Conservation (phyloP, 2,329 filamentous ascomycete species). For the Dothiorella sarmentorum region DNA sequence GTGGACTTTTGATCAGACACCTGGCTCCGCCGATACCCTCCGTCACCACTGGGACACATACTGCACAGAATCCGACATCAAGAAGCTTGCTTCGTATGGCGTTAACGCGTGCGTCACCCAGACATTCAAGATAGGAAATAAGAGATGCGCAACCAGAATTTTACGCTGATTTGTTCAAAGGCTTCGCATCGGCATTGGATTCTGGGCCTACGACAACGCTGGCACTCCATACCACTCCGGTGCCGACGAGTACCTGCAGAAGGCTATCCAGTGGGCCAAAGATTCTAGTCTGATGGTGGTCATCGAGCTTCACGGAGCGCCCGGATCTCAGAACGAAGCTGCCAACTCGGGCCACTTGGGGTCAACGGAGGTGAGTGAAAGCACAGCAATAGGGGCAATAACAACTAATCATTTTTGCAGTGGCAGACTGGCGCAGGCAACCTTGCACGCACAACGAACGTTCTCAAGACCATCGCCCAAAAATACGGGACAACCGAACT, state of each 20-base stretch:
- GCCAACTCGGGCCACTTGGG: conserved; percentile 33
- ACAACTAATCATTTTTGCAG: conserved; percentile 11
- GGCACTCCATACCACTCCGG: conserved; percentile 47
- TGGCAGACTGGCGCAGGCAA: conserved; percentile 39
- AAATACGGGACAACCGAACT: conserved; percentile 40
- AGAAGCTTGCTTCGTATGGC: conserved; percentile 37
- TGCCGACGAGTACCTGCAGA: conserved; percentile 46
- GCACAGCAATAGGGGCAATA: not conserved
- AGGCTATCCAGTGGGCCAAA: conserved; percentile 49
- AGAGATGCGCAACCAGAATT: not conserved
- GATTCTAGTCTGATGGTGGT: conserved; percentile 45
- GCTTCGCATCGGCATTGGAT: conserved; percentile 52
- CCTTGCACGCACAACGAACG: conserved; percentile 33
- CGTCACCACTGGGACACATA: conserved; percentile 36
- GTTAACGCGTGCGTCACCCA: conserved; percentile 29
- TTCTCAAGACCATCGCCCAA: conserved; percentile 38
- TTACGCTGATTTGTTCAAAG: conserved; percentile 2
- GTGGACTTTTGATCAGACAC: conserved; percentile 37
- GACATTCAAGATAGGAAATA: not conserved
- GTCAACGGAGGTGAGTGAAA: not conserved
- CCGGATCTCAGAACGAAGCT: conserved; percentile 55
- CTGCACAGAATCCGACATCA: conserved; percentile 43
- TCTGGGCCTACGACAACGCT: conserved; percentile 49
- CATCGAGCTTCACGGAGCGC: conserved; percentile 51
- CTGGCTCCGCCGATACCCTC: conserved; percentile 30